These are phyloP conservation scores for Suhomyces guaymorum DNA, from an alignment of 1,139 yeast species.

Conservation along the genomic window DNA sequence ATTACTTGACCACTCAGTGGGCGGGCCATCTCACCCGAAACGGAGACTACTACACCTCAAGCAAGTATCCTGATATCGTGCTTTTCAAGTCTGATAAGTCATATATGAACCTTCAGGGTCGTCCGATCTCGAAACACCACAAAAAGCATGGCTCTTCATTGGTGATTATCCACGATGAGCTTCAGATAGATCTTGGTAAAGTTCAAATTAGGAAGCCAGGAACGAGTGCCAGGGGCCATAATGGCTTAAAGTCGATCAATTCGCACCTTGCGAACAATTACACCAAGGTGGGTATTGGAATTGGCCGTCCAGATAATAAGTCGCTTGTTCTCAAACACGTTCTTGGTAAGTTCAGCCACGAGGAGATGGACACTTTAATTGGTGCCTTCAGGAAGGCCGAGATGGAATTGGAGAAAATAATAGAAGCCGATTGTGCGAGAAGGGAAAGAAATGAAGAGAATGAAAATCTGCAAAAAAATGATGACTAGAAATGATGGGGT, in stretches of 20 bases:
- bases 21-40: constrained; percentile 15
- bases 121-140: constrained; percentile 50
- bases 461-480: too few relatives aligned
- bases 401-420: constrained; percentile 36
- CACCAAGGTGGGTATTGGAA: constrained; percentile 66
- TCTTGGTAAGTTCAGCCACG: constrained; percentile 44
- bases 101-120: constrained; percentile 71
- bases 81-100: constrained; percentile 53
- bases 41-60: constrained; percentile 22
- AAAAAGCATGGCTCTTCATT: constrained; percentile 35
- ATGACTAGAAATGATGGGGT: too few relatives aligned
- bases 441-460: too few relatives aligned
- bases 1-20: constrained; percentile 32
- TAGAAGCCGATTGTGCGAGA: too few relatives aligned
- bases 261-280: constrained; percentile 41
- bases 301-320: constrained; percentile 58
- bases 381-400: constrained; percentile 43
- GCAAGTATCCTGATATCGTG: constrained; percentile 25
- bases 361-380: constrained; percentile 36
- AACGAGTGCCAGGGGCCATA: constrained; percentile 73
- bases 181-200: constrained; percentile 64
- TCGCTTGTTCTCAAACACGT: constrained; percentile 64
- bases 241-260: constrained; percentile 67
- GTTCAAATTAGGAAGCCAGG: constrained; percentile 57
- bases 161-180: constrained; percentile 74